Base-by-base conservation (phyloP, 805 yeast genomes). In the Suhomyces faveliae region DNA sequence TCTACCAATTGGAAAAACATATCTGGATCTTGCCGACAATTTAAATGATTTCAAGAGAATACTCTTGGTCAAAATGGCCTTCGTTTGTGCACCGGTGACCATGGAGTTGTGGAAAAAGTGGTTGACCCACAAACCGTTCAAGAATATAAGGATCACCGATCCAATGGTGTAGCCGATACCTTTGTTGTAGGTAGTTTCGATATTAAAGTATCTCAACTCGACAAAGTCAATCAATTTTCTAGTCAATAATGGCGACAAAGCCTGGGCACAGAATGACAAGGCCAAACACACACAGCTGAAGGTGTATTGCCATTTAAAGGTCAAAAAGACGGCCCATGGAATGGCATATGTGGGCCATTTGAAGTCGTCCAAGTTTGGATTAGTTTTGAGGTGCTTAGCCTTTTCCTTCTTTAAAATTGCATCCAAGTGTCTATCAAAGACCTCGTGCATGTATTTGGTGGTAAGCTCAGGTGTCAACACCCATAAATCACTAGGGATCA, bases 121-220 rank as follows among this genome's bases (percentile, higher is more conserved):
- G 55, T 73, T 73, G 35, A 71, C 51, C 33, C 69, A 60, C 40
- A 72, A 55, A 10, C 77, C 77, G 51, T 70, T 71, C 38, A 68
- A 40, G 46, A 60, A 52, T 54, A 85, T 78, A 63, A 90, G 70
- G 1, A 71, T 53, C 37, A 83, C 76, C 9, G 87, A 74, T 15
- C 91, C 96, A 42, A 89, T 67, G 7, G 91, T 85, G 55, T 80
- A 86, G 7, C 94, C 96, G 15, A 87, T 73, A 49, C 96, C 96
- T 37, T 67, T 70, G 27, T 82, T 84, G 47, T 71, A 67, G 8
- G 70, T 62, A 21, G 65, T 54, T 9, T 67, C 66, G 11, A 74
- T 64, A 6, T 79, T 78, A 21, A 63, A 59, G 7, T 78, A 76
- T 44, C 77, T 74, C 42, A 61, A 59, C 53, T 78, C 81, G n/a